phyloP scores from a whole-genome alignment of 2,329 filamentous ascomycete genomes.

The Alternaria burnsii region DNA sequence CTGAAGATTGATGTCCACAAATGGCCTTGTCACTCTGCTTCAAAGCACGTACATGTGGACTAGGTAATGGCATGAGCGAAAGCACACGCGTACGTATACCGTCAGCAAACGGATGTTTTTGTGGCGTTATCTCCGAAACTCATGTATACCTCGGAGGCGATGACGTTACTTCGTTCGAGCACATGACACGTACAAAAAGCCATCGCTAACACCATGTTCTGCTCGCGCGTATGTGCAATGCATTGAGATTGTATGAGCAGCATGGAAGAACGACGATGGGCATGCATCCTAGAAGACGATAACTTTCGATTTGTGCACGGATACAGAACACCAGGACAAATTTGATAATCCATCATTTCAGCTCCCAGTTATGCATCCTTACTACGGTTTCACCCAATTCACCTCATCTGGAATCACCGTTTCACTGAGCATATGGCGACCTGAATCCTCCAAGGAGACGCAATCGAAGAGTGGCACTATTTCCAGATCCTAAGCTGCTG shows the following conservation, averaged over 20 bases:
- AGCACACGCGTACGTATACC: constrained; percentile 1
- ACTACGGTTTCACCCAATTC: background rate
- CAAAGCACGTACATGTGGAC: background rate
- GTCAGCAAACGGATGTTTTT: background rate
- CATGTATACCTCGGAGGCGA: background rate
- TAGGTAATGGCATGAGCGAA: background rate
- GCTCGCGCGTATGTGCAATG: background rate
- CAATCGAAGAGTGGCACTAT: background rate
- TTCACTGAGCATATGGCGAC: background rate
- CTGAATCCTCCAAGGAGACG: background rate
- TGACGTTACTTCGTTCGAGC: background rate
- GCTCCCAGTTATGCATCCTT: background rate
- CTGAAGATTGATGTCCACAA: background rate
- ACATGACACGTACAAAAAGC: background rate
- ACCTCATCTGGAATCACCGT: background rate
- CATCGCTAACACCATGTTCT: background rate
- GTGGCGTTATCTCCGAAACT: background rate
- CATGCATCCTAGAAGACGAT: background rate
- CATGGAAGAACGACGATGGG: background rate
- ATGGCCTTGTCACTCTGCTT: background rate
- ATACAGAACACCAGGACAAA: background rate
- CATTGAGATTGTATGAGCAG: background rate
- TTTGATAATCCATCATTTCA: too few relatives aligned
- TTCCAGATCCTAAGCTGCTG: background rate
- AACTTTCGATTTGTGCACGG: too few relatives aligned